Conservation (phyloP, 1,284 basidiomycete genomes). For the Ganoderma resinaceum region DNA sequence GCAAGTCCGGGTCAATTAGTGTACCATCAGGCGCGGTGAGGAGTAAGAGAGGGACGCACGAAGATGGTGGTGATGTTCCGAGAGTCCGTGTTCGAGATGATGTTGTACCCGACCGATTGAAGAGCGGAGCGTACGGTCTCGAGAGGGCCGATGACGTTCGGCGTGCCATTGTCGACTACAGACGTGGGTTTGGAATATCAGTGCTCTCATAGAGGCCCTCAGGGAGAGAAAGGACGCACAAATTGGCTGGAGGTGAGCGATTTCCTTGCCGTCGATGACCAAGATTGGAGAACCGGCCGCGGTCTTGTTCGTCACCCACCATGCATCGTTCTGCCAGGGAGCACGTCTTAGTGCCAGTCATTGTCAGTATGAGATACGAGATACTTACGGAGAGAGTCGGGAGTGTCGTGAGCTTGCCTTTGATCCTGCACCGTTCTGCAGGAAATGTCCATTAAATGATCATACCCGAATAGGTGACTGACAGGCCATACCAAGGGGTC, state of each 20-base stretch:
- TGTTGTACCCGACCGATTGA: conserved; percentile 19
- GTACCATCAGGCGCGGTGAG: neutral
- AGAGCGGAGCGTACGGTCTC: conserved; percentile 14
- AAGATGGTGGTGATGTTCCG: conserved; percentile 20
- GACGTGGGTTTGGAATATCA: neutral
- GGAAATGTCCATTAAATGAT: neutral
- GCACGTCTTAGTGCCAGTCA: neutral
- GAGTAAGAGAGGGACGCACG: conserved; percentile 6
- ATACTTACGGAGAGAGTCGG: conserved; percentile 11
- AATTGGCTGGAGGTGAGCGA: conserved; percentile 15
- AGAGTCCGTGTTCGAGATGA: conserved; percentile 19
- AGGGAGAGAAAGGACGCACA: conserved; percentile 5
- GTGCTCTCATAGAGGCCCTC: neutral
- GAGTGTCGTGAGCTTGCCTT: conserved; percentile 16
- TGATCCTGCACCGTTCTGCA: conserved; percentile 17
- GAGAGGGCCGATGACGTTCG: conserved; percentile 26
- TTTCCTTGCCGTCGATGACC: conserved; percentile 19
- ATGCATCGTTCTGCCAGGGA: conserved; percentile 13
- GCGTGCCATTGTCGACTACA: conserved; percentile 25
- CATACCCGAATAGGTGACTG: no score
- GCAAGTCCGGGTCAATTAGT: neutral
- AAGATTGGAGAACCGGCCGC: conserved; percentile 14
- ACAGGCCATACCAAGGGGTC: conserved; percentile 12
- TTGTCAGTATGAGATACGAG: no score
- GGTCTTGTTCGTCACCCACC: conserved; percentile 20